phyloP scores from a whole-genome alignment of 2,329 filamentous ascomycete species.

The Sporothrix sp. region DNA sequence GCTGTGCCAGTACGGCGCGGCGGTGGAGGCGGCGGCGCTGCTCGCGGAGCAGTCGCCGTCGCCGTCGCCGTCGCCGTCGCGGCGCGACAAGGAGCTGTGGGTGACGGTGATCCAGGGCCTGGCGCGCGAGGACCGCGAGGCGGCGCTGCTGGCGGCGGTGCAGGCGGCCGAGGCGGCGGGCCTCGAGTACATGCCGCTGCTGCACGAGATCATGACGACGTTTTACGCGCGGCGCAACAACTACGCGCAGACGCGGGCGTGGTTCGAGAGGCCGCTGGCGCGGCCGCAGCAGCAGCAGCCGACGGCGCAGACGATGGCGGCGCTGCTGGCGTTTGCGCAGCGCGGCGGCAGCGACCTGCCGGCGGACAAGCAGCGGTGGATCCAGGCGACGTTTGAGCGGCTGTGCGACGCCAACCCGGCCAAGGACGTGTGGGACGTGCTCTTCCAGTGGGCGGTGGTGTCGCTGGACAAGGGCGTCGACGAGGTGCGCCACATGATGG shows the following conservation, averaged over 20 bases:
- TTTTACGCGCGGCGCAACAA: conserved; percentile 53
- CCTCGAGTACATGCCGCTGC: conserved; percentile 32
- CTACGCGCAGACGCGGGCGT: conserved; percentile 52
- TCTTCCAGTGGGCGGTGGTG: conserved; percentile 66
- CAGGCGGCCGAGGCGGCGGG: conserved; percentile 31
- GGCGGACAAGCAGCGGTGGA: conserved; percentile 46
- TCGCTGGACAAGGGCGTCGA: conserved; percentile 59
- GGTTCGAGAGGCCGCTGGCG: conserved; percentile 51
- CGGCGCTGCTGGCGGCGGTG: conserved; percentile 45
- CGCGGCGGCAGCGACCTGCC: conserved; percentile 22
- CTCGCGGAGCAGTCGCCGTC: conserved; percentile 30
- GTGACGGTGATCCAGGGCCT: conserved; percentile 50
- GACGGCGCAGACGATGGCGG: conserved; percentile 37
- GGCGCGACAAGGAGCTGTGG: conserved; percentile 32
- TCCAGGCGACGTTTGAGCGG: conserved; percentile 46
- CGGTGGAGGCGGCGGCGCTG: conserved; percentile 41
- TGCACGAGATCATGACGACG: conserved; percentile 47
- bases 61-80: conserved; percentile 12
- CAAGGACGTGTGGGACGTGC: conserved; percentile 58
- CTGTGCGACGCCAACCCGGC: conserved; percentile 34
- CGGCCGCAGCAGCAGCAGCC: conserved; percentile 31
- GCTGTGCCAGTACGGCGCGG: conserved; percentile 44
- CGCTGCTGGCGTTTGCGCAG: conserved; percentile 51
- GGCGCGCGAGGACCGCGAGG: conserved; percentile 46
- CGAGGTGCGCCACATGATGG: conserved; percentile 63